Base-by-base conservation (phyloP, 2,329 filamentous ascomycete species). In the Ceratocystiopsis brevicomis region DNA sequence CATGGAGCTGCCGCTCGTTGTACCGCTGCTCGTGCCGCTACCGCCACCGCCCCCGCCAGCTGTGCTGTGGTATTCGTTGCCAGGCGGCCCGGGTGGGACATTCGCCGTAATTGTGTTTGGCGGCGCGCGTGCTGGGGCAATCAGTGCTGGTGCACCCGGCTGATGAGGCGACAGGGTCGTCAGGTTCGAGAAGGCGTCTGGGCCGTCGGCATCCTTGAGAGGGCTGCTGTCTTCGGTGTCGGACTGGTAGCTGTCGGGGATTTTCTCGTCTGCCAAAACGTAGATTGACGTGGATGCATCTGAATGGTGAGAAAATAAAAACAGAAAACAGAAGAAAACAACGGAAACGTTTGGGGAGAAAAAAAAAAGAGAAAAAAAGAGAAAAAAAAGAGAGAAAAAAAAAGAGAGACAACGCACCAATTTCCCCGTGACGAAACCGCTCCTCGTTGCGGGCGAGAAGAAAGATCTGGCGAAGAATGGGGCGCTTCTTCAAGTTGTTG, bases 381-480 rank as follows among this genome's bases (percentile, higher is more conserved):
- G 18, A 15, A n/a, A 34, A 16, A n/a, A 36, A 12, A 2, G 14
- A 8, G 4, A 25, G 16, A 18, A 38, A 6, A 19, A 34, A 12
- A 4, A 37, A 12, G 5, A 18, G 12, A 10, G 15, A 5, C 21
- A 15, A 51, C 64, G 49, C 56, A 77, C 74, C 73, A 41, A 77
- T 69, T 51, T 75, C 70, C 21, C 65, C 67, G 38, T 68, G 65
- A 49, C 61, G 68, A 51, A 59, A 76, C 5, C 67, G 61, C 53
- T 77, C 72, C 48, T 79, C 69, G 30, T 61, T 56, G 44, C 59
- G 64, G 1, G 74, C 74, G 30, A 79, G 65, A 47, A 67, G 70
- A 59, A 79, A 78, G 10, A 78, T 69, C 51, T 78, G 73, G 43
- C 65, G 68, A 10, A 79, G 53, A 40, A 65, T 73, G 0, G 64